phyloP scores from a whole-genome alignment of 164 flowering plant species.

The Chloranthus sessilifolius region DNA sequence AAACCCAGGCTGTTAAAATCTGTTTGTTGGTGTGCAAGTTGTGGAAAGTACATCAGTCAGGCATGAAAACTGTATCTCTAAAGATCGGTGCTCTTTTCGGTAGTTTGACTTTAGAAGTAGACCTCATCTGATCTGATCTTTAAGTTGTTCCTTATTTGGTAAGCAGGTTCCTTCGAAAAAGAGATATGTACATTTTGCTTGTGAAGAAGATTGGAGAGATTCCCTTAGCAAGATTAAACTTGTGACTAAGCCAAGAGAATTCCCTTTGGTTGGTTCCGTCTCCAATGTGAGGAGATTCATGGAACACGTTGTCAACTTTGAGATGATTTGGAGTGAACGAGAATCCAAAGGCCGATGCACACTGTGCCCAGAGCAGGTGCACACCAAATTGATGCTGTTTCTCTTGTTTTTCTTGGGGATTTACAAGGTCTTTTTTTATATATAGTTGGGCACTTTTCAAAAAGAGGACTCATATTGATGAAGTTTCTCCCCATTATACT shows the following conservation, averaged over 20 bases:
- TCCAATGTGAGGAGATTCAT: conserved; percentile 49
- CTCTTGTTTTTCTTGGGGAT: neutral
- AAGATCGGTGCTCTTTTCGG: conserved; percentile 40
- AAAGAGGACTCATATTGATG: too few species aligned
- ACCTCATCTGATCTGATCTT: neutral
- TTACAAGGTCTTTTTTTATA: neutral
- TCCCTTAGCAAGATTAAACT: conserved; percentile 30
- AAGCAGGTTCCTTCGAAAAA: conserved; percentile 86
- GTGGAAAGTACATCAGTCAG: conserved; percentile 72
- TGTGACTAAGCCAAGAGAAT: conserved; percentile 45
- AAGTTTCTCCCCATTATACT: too few species aligned
- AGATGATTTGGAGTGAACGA: conserved; percentile 85
- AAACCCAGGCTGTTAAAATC: conserved; percentile 72
- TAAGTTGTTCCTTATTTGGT: conserved; percentile 1
- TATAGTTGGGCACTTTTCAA: too few species aligned
- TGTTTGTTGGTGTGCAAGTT: conserved; percentile 61
- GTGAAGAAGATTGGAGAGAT: conserved; percentile 53
- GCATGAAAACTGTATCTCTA: conserved; percentile 43
- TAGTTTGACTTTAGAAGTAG: neutral
- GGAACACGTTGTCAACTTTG: conserved; percentile 62
- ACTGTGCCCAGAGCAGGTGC: conserved; percentile 78
- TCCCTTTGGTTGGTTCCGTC: conserved; percentile 33
- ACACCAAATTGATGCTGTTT: neutral
- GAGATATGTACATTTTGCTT: conserved; percentile 55
- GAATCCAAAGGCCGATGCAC: conserved; percentile 59